Evolutionary conservation across 2,329 filamentous ascomycete species (phyloP), one percentile per base, ranked within the genome.

Genomic region (Cryphonectria japonica): DNA sequence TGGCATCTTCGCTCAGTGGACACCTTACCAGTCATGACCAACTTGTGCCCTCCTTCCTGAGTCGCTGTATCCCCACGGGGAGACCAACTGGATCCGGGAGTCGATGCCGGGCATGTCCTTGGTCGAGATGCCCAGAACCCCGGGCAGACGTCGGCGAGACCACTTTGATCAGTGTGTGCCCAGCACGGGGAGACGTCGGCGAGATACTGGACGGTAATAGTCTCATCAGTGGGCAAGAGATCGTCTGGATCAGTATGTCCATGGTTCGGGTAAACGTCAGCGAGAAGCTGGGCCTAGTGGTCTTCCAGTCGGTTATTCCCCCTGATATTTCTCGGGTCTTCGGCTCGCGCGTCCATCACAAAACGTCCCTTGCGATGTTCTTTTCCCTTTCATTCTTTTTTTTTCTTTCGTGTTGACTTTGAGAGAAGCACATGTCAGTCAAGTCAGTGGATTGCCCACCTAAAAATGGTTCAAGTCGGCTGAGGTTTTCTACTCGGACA

Each of bases 71-170:
- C 54, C 54, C 26, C 54, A 16, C 54, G 29, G 54, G 26, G 54
- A 3, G 14, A 59, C 26, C 26, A 34, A 37, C 59, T 39, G 2
- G 3, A 34, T 61, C 32, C 34, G 59, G 59, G 59, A 13, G 59
- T 61, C 22, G 59, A 61, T 37, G 59, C 61, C 37, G 19, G 43
- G 29, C 63, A 65, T 34, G 32, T 43, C 26, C 22, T n/a, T 52
- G 22, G 61, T 19, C n/a, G n/a, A 26, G n/a, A 26, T 43, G 61
- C n/a, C 60, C 60, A 34, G 60, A 41, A 22, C 4, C 14, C 32
- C 61, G 61, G 61, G 34, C 61, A 64, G 61, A 64, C 37, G 59
- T 62, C 46, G 46, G 46, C 46, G 22, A 50, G 46, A 50, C 46
- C 46, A 7, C 22, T 50, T 19, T n/a, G 41, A 41, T 7, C 43